Conservation (phyloP, 805 yeast species). For the Blastobotrys americana region DNA sequence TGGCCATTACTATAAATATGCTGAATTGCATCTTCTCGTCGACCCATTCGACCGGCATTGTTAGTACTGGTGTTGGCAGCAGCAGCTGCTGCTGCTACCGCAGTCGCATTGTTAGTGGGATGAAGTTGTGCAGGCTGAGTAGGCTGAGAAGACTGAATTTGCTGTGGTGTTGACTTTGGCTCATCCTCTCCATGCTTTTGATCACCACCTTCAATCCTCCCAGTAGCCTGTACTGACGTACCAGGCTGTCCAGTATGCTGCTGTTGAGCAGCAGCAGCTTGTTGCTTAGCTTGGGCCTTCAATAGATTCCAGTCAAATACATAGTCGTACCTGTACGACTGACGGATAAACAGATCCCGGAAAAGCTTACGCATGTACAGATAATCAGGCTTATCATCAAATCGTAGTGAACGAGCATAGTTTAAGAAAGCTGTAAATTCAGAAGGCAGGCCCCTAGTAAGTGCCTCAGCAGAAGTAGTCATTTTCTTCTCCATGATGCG, state of each 20-base stretch:
- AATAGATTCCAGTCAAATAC: constrained; percentile 95
- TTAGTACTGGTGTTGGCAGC: constrained; percentile 2
- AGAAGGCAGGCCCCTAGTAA: constrained; percentile 86
- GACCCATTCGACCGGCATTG: background rate
- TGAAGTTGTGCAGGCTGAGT: constrained; percentile 12
- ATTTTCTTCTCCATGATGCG: constrained; percentile 92
- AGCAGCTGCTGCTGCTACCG: constrained; percentile 7
- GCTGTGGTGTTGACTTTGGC: constrained; percentile 3
- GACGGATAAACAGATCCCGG: constrained; percentile 80
- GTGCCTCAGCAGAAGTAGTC: constrained; percentile 76
- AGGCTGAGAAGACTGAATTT: constrained; percentile 12
- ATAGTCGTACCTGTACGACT: constrained; percentile 87
- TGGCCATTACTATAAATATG: background rate
- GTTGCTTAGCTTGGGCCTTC: constrained; percentile 40
- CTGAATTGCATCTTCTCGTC: background rate
- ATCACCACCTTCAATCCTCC: constrained; percentile 8
- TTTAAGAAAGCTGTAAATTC: constrained; percentile 84
- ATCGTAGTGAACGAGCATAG: constrained; percentile 82
- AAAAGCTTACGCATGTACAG: constrained; percentile 78
- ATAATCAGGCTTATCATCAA: constrained; percentile 96
- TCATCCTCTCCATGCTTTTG: background rate
- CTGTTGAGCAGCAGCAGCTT: background rate
- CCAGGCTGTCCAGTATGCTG: constrained; percentile 2
- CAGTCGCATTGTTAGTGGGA: constrained; percentile 3
- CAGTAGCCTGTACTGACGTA: constrained; percentile 5